Percentiles rank a stretch among this genome's conserved stretches.
phyloP scores from a whole-genome alignment of 441 rosid genomes.

The Adansonia gregorii region DNA sequence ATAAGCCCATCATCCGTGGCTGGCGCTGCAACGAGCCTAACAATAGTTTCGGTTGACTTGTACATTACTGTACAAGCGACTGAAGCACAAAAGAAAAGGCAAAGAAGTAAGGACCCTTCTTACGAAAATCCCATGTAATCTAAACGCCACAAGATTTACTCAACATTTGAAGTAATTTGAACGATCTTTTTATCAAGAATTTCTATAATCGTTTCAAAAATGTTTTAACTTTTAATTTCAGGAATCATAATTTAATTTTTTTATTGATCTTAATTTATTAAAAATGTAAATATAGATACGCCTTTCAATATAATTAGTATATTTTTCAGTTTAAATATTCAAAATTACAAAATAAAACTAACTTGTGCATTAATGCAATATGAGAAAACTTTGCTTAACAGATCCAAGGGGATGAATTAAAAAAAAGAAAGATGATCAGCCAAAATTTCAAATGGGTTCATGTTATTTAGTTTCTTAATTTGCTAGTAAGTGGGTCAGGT shows the following conservation, averaged over 20 bases:
- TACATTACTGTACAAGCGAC: background rate
- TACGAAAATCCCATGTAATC: no score
- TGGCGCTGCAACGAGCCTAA: slow-evolving; percentile 26
- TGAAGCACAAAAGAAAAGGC: background rate
- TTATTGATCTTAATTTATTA: no score
- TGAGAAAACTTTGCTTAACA: background rate
- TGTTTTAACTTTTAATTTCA: no score
- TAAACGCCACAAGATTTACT: background rate
- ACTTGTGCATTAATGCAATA: background rate
- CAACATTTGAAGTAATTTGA: background rate
- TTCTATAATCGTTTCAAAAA: no score
- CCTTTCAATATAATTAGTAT: no score
- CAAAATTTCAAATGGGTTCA: slow-evolving; percentile 19
- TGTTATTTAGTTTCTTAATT: background rate
- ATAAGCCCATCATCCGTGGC: background rate
- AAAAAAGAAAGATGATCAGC: slow-evolving; percentile 4
- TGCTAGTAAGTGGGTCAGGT: background rate
- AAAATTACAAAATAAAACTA: background rate
- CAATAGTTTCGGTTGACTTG: slow-evolving; percentile 26
- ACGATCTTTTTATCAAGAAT: background rate
- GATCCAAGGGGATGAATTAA: background rate
- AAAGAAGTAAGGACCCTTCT: no score
- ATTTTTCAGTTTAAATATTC: no score
- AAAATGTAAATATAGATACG: no score
- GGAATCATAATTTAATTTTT: no score